Conservation (phyloP, 257 asterid species). For the Penstemon eatonii region DNA sequence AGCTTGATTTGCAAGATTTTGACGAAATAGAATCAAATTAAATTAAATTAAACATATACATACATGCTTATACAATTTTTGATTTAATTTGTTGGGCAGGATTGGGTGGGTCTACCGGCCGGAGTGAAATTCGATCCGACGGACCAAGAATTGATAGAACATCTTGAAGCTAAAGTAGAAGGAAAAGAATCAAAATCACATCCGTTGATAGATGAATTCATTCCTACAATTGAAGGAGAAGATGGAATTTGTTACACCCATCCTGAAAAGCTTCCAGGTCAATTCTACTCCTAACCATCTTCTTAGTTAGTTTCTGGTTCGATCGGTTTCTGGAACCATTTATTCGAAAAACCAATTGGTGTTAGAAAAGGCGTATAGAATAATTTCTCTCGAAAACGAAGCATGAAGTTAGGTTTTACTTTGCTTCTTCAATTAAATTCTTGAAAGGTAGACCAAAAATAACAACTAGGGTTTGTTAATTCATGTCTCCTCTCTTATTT, state of each 20-base stretch:
- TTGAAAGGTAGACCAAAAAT: background rate
- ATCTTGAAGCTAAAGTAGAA: conserved; percentile 58
- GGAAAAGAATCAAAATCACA: conserved; percentile 85
- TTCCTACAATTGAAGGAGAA: conserved; percentile 70
- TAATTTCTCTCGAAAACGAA: too few relatives aligned
- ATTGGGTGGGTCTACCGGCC: background rate
- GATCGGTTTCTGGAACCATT: background rate
- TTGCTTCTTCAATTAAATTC: conserved; percentile 6
- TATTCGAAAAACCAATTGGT: too few relatives aligned
- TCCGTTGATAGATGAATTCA: conserved; percentile 83
- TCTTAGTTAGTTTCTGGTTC: conserved; percentile 5
- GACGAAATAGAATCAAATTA: conserved; percentile 23
- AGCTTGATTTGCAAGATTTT: conserved; percentile 41
- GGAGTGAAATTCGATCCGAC: too few relatives aligned
- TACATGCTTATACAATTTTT: background rate
- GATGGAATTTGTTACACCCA: conserved; percentile 75
- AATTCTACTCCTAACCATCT: conserved; percentile 9
- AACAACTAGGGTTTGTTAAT: conserved; percentile 15
- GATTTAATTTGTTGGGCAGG: background rate
- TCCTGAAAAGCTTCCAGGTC: conserved; percentile 75
- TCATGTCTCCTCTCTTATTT: background rate
- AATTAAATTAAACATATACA: conserved; percentile 11
- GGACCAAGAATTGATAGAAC: too few relatives aligned
- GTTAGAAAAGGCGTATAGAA: too few relatives aligned
- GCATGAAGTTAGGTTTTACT: conserved; percentile 43